A percentile compares a stretch with the other conserved stretches of the same genome.
These are phyloP conservation scores for Blastobotrys terrestris DNA, from an alignment of 805 yeast species.

Conservation along the genomic window DNA sequence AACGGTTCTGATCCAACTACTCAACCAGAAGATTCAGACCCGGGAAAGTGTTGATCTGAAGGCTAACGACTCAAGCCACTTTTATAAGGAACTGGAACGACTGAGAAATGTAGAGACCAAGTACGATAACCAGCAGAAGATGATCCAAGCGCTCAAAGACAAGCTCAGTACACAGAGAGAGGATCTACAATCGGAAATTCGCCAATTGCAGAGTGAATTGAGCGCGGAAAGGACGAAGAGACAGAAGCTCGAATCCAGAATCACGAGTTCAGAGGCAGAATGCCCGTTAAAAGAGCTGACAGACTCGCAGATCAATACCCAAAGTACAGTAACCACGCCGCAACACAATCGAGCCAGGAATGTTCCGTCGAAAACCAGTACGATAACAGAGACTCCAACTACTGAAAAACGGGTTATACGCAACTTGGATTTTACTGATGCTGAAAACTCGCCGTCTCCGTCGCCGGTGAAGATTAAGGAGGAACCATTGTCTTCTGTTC, in stretches of 20 bases:
- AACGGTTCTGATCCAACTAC: too few relatives aligned
- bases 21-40: too few relatives aligned
- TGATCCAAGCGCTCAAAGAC: too few relatives aligned
- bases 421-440: too few relatives aligned
- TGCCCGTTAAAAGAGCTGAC: not conserved
- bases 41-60: too few relatives aligned
- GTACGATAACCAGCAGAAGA: too few relatives aligned
- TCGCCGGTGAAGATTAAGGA: not conserved
- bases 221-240: not conserved
- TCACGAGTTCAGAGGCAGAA: not conserved
- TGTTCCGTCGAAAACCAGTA: not conserved
- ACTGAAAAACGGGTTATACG: not conserved
- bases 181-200: too few relatives aligned
- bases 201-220: too few relatives aligned
- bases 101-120: too few relatives aligned
- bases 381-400: not conserved
- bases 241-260: not conserved
- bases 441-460: not conserved
- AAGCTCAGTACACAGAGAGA: too few relatives aligned
- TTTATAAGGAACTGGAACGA: too few relatives aligned
- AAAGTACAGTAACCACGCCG: not conserved
- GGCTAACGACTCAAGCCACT: too few relatives aligned
- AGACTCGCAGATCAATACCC: not conserved
- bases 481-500: not conserved
- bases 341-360: not conserved